Evolutionary conservation across 345 rosid species (phyloP).

Genomic region (Capsella bursapastoris): DNA sequence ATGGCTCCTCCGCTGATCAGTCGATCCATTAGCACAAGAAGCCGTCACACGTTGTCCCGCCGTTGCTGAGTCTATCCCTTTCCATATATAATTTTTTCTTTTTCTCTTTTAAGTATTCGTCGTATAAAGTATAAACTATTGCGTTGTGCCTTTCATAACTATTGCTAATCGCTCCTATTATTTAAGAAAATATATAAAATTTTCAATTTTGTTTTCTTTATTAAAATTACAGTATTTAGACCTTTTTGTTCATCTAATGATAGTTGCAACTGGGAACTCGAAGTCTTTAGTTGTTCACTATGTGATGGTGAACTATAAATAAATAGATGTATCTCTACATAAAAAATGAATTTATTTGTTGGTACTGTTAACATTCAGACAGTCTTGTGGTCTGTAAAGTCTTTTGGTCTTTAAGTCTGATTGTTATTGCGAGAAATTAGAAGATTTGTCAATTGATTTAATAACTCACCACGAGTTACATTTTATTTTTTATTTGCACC

Average conservation of each 20-base stretch:
- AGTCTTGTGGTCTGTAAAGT: background rate
- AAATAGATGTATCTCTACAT: background rate
- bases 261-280: conserved; percentile 28
- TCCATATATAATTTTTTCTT: conserved; percentile 10
- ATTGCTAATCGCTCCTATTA: background rate
- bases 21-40: conserved; percentile 21
- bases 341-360: background rate
- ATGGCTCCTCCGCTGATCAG: conserved; percentile 2
- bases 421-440: background rate
- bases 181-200: background rate
- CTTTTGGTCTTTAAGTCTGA: background rate
- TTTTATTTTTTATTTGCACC: background rate
- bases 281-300: conserved; percentile 3
- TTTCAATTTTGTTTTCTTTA: background rate
- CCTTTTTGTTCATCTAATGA: conserved; percentile 10
- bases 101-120: background rate
- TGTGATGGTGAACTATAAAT: conserved; percentile 3
- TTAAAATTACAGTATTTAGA: background rate
- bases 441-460: conserved; percentile 7
- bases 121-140: background rate
- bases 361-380: background rate
- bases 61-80: conserved; percentile 32
- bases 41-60: conserved; percentile 40
- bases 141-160: background rate
- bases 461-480: background rate